Evolutionary conservation across 1,284 basidiomycete species (phyloP), one percentile per base, ranked within the genome.

Genomic region (Ceratobasidium sp.): DNA sequence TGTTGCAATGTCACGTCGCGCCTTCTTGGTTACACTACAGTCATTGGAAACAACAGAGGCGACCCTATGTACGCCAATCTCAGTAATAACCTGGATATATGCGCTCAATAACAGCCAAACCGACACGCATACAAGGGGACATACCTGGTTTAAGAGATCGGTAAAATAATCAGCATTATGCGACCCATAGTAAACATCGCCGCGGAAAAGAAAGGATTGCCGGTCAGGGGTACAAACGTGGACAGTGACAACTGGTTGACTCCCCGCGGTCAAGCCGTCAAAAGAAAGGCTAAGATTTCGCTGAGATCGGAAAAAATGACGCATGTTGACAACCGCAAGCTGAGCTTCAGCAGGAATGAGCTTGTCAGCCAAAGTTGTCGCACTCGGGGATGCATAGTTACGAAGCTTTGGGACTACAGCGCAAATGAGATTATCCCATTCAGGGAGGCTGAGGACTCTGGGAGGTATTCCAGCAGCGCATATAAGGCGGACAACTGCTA

Each of bases 331-430:
- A 9, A 17, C 28, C 6, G 23, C 65, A 17, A 15, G 65, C 6
- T 10, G 17, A 20, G 75, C 54, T 52, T 69, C 65, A 5, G 65
- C 42, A 20, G 67, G 54, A 28, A 77, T 61, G 9, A 59, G 64
- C 6, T 40, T 62, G 44, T 69, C 75, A 20, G n/a, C 12, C 17
- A 77, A 3, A 5, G 65, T 69, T 61, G 65, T 42, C 6, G 54
- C 23, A 13, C 26, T 48, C 3, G 64, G 61, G 7, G 75, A 66
- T 28, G 12, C n/a, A 40, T 61, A 61, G 26, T 48, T 13, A 33
- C 33, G 23, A 23, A 12, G 13, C 17, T 23, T 23, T 1, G 65
- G 44, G 42, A 1, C 6, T 3, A 48, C 13, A 26, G n/a, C 12
- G 23, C 4, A 3, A 28, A 48, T 26, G 23, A 48, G 20, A 33